A percentile compares a stretch with the other conserved stretches of the same genome.
Evolutionary conservation across 768 basidiomycete species (phyloP).

Genomic region (Suillus occidentalis): DNA sequence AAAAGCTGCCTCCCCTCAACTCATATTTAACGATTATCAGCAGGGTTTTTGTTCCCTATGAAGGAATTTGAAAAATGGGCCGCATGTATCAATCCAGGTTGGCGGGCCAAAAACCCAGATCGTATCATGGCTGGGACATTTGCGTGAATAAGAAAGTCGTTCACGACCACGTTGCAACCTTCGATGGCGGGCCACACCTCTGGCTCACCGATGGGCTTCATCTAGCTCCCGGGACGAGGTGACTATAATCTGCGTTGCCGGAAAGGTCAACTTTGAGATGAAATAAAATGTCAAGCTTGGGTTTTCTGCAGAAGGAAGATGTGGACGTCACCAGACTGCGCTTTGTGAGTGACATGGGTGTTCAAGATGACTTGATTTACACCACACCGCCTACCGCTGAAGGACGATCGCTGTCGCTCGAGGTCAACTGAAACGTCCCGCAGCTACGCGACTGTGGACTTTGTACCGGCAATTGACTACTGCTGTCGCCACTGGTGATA

Average conservation of each 20-base stretch:
- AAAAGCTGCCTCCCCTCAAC: not conserved
- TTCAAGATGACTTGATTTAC: not conserved
- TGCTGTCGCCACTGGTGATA: not conserved
- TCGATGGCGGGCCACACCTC: not conserved
- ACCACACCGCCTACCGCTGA: not conserved
- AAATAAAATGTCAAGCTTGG: not conserved
- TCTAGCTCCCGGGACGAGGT: not conserved
- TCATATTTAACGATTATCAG: not conserved
- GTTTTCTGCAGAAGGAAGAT: not conserved
- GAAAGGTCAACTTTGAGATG: not conserved
- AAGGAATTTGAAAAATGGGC: not conserved
- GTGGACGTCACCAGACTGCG: not conserved
- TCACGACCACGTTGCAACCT: not conserved
- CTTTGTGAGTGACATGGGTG: not conserved
- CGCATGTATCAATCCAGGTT: not conserved
- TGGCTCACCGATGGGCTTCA: not conserved
- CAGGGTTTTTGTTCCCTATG: not conserved
- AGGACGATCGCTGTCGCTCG: not conserved
- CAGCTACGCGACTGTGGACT: not conserved
- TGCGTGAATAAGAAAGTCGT: not conserved
- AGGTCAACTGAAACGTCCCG: not conserved
- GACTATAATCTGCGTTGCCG: not conserved
- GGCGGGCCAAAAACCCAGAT: not conserved
- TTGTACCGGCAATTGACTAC: not conserved
- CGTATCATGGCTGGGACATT: not conserved